phyloP scores from a whole-genome alignment of 2,329 filamentous ascomycete species.

The Sarocladium kiliense region DNA sequence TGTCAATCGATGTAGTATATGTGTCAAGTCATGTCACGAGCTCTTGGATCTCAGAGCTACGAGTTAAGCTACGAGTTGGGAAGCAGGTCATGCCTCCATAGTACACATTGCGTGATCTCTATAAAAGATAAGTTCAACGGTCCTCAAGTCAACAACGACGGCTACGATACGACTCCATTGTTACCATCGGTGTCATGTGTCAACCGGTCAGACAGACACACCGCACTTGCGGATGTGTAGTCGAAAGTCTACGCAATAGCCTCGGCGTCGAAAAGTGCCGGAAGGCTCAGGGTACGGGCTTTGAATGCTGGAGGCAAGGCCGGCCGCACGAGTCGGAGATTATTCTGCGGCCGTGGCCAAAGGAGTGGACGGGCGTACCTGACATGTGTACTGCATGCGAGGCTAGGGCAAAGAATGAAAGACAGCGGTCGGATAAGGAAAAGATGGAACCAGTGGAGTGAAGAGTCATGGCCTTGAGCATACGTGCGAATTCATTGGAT shows the following conservation, averaged over 20 bases:
- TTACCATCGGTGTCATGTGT: constrained; percentile 15
- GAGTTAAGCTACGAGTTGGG: too few relatives aligned
- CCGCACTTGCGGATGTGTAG: constrained; percentile 17
- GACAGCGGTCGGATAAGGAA: neutral
- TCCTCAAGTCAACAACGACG: too few relatives aligned
- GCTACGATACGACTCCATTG: too few relatives aligned
- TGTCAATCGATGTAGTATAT: too few relatives aligned
- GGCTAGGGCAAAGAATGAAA: neutral
- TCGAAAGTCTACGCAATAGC: constrained; percentile 9
- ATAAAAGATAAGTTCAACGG: too few relatives aligned
- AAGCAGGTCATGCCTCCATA: too few relatives aligned
- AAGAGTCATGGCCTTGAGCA: neutral
- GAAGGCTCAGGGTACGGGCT: constrained; percentile 9
- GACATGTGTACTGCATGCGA: neutral
- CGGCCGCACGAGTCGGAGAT: neutral
- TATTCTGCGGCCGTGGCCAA: neutral
- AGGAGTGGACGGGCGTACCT: neutral
- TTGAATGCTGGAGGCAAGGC: constrained; percentile 16
- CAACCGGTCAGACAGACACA: constrained; percentile 17
- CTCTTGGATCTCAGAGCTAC: too few relatives aligned
- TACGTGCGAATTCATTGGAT: too few relatives aligned
- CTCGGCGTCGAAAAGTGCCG: constrained; percentile 16
- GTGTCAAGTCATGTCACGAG: too few relatives aligned
- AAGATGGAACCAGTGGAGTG: too few relatives aligned
- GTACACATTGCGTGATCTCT: too few relatives aligned